Conservation (phyloP, 75 land plant species). For the Sequoia sempervirens region DNA sequence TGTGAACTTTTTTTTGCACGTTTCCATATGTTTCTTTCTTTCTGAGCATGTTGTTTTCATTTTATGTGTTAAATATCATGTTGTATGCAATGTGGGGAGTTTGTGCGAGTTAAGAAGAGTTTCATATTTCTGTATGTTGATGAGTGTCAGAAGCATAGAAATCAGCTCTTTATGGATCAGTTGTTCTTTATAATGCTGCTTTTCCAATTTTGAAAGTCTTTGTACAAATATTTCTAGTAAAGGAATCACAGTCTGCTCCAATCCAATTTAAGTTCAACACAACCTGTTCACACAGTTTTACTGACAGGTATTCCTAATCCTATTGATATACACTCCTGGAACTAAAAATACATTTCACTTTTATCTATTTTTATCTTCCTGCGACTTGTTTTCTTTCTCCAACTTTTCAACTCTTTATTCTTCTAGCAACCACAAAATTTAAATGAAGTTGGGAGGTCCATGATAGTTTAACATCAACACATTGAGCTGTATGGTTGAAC, state of each 20-base stretch:
- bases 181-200: not conserved
- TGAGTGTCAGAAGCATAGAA: too few species aligned
- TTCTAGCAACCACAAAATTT: not conserved
- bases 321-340: not conserved
- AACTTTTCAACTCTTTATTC: not conserved
- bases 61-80: too few species aligned
- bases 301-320: not conserved
- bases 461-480: not conserved
- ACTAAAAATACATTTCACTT: not conserved
- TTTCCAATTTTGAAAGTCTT: not conserved
- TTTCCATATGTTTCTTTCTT: too few species aligned
- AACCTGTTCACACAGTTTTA: not conserved
- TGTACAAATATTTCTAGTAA: not conserved
- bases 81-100: too few species aligned
- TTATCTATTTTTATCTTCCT: not conserved
- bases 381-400: not conserved
- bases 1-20: too few species aligned
- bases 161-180: too few species aligned
- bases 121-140: too few species aligned
- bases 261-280: not conserved
- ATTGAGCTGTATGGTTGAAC: not conserved
- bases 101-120: too few species aligned
- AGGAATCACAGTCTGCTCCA: not conserved
- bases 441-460: not conserved
- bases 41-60: too few species aligned